These are phyloP conservation scores for Dactylellina leptospora DNA, from an alignment of 2,329 filamentous ascomycete species.

Conservation along the genomic window DNA sequence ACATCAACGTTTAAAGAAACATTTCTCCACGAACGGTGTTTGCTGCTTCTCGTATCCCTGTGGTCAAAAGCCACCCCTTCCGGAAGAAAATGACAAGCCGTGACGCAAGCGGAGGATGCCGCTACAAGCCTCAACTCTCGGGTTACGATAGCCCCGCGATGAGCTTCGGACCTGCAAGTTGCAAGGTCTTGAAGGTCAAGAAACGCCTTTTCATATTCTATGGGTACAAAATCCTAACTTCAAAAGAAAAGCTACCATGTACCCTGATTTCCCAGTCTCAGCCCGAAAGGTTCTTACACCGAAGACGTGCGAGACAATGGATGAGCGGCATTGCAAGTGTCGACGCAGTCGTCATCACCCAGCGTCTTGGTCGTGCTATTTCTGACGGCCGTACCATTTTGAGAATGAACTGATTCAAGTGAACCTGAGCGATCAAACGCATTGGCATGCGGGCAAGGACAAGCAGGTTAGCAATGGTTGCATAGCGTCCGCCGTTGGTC, in stretches of 20 bases:
- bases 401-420: slow-evolving; percentile 19
- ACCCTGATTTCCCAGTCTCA: slow-evolving; percentile 2
- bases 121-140: slow-evolving; percentile 7
- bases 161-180: too few relatives aligned
- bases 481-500: slow-evolving; percentile 52
- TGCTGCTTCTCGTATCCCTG: slow-evolving; percentile 12
- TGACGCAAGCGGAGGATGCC: slow-evolving; percentile 44
- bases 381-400: slow-evolving; percentile 12
- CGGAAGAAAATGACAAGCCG: slow-evolving; percentile 7
- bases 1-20: slow-evolving; percentile 24
- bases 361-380: slow-evolving; percentile 10
- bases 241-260: not conserved
- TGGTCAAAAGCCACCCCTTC: slow-evolving; percentile 23
- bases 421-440: slow-evolving; percentile 41
- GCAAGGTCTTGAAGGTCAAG: too few relatives aligned
- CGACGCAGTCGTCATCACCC: slow-evolving; percentile 32
- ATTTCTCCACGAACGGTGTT: not conserved
- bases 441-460: slow-evolving; percentile 52
- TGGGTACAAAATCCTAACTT: too few relatives aligned
- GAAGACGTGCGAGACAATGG: slow-evolving; percentile 24
- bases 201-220: too few relatives aligned
- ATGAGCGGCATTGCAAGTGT: not conserved
- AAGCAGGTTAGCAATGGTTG: slow-evolving; percentile 48
- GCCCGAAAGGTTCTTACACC: slow-evolving; percentile 7
- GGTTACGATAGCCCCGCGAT: too few relatives aligned